Evolutionary conservation across 1,284 basidiomycete species (phyloP), one percentile per base, ranked within the genome.

Genomic region (Leccinum fallax): DNA sequence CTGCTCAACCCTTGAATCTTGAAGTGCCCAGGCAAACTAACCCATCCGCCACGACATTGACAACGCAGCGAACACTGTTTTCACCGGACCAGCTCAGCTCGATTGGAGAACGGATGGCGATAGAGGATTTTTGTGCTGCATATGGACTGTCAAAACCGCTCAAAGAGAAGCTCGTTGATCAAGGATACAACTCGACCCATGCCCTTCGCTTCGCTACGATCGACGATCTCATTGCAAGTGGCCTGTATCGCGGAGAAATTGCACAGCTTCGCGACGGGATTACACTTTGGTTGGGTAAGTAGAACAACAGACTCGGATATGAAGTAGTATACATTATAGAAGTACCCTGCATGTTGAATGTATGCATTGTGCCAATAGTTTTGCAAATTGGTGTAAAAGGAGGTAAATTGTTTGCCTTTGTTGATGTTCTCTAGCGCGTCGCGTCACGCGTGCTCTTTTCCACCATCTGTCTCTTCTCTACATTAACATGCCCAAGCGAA

Each of bases 401-500:
- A 26, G 26, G 48, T 49, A 19, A 0, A 26, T 60, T 74, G 9
- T 77, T 69, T 76, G 74, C 48, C 52, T 24, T 61, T 71, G 15
- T 71, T 73, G 57, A 59, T 51, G 16, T 55, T 49, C 59, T 51
- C 15, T 34, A 16, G 46, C 63, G 65, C 69, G 69, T 72, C 75
- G 72, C 72, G 72, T 74, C 74, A 61, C 60, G 63, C 60, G 63
- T 11, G 53, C 68, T 48, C 46, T 6, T 34, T 30, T 30, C 30
- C 30, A 30, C 30, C 16, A n/a, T 43, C 19, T 10, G n/a, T 56
- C 53, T 62, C 51, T 21, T 28, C 38, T 34, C 19, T 52, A 15
- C 55, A 46, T 19, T 1, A 46, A 46, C 53, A 74, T 74, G 73
- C 63, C 72, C 13, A 74, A 74, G 61, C 76, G 73, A 62, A 74